These are phyloP conservation scores for Monosporascus ibericus DNA, from an alignment of 2,329 filamentous ascomycete genomes.

Conservation along the genomic window DNA sequence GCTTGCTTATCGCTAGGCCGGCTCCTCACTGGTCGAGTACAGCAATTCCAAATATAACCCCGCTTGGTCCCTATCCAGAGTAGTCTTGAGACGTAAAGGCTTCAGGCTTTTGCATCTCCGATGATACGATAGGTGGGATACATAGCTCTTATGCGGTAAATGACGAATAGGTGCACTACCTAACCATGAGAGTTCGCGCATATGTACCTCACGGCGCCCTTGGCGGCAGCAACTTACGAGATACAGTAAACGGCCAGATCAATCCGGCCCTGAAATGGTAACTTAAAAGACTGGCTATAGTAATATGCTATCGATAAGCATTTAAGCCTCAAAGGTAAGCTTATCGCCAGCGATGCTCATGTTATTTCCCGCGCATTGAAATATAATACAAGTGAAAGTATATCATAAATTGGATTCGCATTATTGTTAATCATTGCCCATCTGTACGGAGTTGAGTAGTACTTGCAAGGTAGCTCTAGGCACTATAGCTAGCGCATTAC, in stretches of 20 bases:
- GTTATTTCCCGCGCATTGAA: neutral
- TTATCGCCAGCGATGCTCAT: neutral
- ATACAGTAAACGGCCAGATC: no score
- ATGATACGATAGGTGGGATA: neutral
- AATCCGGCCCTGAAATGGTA: no score
- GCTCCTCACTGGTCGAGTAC: neutral
- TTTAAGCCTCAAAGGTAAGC: neutral
- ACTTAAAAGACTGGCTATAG: no score
- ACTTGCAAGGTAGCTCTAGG: no score
- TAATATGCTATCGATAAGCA: neutral
- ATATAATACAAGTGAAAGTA: neutral
- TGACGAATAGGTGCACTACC: neutral
- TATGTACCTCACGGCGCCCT: no score
- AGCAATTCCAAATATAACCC: neutral
- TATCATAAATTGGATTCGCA: neutral
- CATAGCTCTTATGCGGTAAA: neutral
- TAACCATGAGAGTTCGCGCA: no score
- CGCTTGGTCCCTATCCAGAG: neutral
- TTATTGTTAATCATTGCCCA: no score
- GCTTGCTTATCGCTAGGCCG: neutral
- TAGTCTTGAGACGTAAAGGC: neutral
- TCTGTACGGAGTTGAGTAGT: no score
- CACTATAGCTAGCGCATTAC: no score
- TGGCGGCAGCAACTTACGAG: no score
- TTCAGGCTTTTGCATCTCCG: neutral